These are phyloP conservation scores for Teunomyces atbi DNA, from an alignment of 805 yeast species.

Conservation along the genomic window DNA sequence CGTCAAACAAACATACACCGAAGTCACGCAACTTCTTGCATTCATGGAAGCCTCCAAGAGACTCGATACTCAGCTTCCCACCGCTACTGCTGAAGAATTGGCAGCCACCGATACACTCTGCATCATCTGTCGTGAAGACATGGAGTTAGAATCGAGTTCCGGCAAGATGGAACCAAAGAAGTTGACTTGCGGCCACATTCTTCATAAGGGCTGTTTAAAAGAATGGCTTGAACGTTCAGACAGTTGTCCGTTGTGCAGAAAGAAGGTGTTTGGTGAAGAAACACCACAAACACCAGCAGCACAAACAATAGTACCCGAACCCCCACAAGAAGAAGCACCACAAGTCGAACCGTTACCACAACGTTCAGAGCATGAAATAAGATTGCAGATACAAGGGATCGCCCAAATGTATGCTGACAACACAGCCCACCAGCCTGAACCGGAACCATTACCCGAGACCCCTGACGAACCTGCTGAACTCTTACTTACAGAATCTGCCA, in stretches of 20 bases:
- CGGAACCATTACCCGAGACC: background rate
- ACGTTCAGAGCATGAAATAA: slow-evolving; percentile 2
- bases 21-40: slow-evolving; percentile 44
- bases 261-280: slow-evolving; percentile 48
- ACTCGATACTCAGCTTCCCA: slow-evolving; percentile 59
- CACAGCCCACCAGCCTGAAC: background rate
- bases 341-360: slow-evolving; percentile 5
- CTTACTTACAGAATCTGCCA: slow-evolving; percentile 22
- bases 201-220: slow-evolving; percentile 86
- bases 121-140: slow-evolving; percentile 90
- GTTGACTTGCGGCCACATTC: slow-evolving; percentile 79
- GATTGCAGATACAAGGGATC: too few species aligned
- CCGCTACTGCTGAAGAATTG: slow-evolving; percentile 64
- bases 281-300: background rate
- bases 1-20: slow-evolving; percentile 29
- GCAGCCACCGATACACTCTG: slow-evolving; percentile 60
- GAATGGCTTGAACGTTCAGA: slow-evolving; percentile 92
- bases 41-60: slow-evolving; percentile 57
- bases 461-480: slow-evolving; percentile 11
- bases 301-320: background rate
- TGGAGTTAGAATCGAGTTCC: slow-evolving; percentile 42
- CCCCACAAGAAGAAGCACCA: background rate
- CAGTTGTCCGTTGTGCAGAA: slow-evolving; percentile 89
- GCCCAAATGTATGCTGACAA: background rate
- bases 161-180: slow-evolving; percentile 58